Conservation (phyloP, 2,329 filamentous ascomycete species). For the Sclerotinia subarctica region DNA sequence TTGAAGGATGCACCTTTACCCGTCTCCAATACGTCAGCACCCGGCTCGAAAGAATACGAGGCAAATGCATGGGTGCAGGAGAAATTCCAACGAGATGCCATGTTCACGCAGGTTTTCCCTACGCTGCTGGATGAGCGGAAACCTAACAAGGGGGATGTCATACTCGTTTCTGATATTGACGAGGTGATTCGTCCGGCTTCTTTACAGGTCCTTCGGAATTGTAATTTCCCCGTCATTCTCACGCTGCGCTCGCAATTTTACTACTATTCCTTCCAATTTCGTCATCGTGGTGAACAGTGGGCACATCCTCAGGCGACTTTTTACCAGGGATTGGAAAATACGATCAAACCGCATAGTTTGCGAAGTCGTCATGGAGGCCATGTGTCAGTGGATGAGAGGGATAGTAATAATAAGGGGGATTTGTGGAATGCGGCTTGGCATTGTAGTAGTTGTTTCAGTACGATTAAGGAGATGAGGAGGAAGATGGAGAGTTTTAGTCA, state of each 20-base stretch:
- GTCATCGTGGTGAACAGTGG: conserved; percentile 41
- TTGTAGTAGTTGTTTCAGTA: conserved; percentile 45
- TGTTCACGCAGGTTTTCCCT: conserved; percentile 52
- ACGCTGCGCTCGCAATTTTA: conserved; percentile 40
- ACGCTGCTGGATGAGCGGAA: conserved; percentile 37
- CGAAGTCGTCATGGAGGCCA: conserved; percentile 1
- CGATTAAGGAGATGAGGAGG: conserved; percentile 42
- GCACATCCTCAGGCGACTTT: conserved; percentile 46
- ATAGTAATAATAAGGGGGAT: conserved; percentile 32
- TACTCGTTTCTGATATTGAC: conserved; percentile 47
- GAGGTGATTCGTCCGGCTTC: conserved; percentile 43
- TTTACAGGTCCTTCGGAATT: conserved; percentile 39
- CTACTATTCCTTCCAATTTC: conserved; percentile 43
- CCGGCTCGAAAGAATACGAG: conserved; percentile 38
- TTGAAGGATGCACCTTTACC: conserved; percentile 42
- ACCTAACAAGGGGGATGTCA: conserved; percentile 40
- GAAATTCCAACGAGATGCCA: conserved; percentile 53
- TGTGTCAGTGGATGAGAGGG: conserved; percentile 2
- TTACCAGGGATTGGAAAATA: conserved; percentile 40
- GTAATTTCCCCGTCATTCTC: conserved; percentile 38
- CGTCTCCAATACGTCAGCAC: background rate
- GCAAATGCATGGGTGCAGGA: conserved; percentile 48
- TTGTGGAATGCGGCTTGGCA: conserved; percentile 46
- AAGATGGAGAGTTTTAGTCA: conserved; percentile 46
- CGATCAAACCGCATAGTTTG: conserved; percentile 40